Conservation (phyloP, 352 stramenopile genomes). For the Blastocystis sp. region DNA sequence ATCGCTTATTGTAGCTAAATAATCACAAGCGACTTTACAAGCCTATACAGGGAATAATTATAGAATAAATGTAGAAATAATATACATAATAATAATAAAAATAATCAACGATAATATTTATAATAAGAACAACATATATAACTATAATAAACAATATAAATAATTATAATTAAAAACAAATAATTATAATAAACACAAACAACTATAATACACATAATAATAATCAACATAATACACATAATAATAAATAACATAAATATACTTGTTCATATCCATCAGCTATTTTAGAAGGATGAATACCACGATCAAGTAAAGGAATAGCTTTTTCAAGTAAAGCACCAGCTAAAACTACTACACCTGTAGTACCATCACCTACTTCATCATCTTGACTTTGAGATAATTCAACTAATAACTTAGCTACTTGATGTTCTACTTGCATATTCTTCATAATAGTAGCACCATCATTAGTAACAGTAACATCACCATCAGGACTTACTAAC, state of each 20-base stretch:
- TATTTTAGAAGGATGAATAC: constrained; percentile 91
- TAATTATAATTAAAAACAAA: too few species aligned
- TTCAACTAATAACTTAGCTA: constrained; percentile 92
- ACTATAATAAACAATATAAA: too few species aligned
- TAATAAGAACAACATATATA: too few species aligned
- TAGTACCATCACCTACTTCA: constrained; percentile 99
- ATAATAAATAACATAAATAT: too few species aligned
- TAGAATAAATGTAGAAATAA: too few species aligned
- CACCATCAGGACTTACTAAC: constrained; percentile 88
- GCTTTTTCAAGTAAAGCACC: constrained; percentile 83
- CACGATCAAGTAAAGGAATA: constrained; percentile 62
- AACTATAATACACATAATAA: too few species aligned
- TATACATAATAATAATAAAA: too few species aligned
- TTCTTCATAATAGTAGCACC: constrained; percentile 95
- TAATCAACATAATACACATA: too few species aligned
- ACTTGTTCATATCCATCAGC: constrained; percentile 92
- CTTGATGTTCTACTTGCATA: constrained; percentile 95
- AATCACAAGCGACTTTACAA: constrained; percentile 76
- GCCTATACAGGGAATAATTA: too few species aligned
- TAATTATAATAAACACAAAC: too few species aligned
- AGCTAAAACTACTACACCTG: constrained; percentile 89
- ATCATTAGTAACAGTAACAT: constrained; percentile 99
- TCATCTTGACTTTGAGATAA: constrained; percentile 93
- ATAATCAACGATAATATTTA: too few species aligned
- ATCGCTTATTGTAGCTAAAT: constrained; percentile 78